Percentiles rank a stretch among this genome's conserved stretches.
phyloP scores from a whole-genome alignment of 2,329 filamentous ascomycete species.

The Epichloe hybrida region DNA sequence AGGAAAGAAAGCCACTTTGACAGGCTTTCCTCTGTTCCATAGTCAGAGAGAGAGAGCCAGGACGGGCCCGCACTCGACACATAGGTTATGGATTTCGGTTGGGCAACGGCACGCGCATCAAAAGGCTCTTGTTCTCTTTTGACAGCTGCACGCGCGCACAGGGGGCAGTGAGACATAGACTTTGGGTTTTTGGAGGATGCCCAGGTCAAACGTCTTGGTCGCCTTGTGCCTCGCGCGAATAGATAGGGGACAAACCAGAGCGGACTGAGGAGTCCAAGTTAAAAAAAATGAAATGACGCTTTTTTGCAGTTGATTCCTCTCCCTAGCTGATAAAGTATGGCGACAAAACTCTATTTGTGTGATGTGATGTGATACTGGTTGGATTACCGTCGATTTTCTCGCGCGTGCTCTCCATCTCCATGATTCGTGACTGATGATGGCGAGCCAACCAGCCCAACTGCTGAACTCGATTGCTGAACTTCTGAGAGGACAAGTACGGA shows the following conservation, averaged over 20 bases:
- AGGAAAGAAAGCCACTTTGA: conserved; percentile 19
- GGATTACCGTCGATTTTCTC: no score
- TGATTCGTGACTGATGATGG: no score
- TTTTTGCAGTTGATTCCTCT: not conserved
- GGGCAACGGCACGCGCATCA: conserved; percentile 18
- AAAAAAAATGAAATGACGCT: conserved; percentile 14
- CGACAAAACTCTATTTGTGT: no score
- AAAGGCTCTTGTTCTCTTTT: conserved; percentile 14
- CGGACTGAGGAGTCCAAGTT: conserved; percentile 27
- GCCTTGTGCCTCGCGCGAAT: conserved; percentile 11
- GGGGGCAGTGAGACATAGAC: not conserved
- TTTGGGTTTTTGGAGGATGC: not conserved
- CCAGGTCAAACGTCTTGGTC: not conserved
- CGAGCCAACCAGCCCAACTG: no score
- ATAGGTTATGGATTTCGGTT: conserved; percentile 24
- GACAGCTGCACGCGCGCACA: conserved; percentile 7
- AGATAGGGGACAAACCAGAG: conserved; percentile 19
- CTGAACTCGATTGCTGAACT: no score
- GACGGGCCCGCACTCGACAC: conserved; percentile 21
- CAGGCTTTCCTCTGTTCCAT: conserved; percentile 21
- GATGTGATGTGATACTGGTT: no score
- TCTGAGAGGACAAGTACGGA: no score
- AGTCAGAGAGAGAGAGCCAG: conserved; percentile 19
- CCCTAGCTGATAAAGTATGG: no score
- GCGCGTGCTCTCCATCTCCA: no score